A percentile compares a stretch with the other conserved stretches of the same genome.
phyloP scores from a whole-genome alignment of 2,329 filamentous ascomycete species.

The Alternaria gansuensis region DNA sequence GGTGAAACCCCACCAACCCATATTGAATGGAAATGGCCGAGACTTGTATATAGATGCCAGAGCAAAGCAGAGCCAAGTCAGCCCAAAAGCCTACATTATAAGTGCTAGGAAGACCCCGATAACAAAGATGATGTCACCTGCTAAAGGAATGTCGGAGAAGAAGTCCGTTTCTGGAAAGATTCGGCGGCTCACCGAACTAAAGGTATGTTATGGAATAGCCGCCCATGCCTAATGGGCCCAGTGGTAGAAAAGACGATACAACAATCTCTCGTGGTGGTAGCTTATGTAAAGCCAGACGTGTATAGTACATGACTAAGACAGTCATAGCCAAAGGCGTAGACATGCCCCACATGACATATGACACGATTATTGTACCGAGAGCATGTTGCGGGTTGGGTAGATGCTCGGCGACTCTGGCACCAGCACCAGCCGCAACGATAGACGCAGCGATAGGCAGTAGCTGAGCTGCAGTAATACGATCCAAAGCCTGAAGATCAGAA shows the following conservation, averaged over 20 bases:
- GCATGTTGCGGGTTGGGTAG: conserved; percentile 65
- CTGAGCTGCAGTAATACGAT: conserved; percentile 69
- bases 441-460: conserved; percentile 73
- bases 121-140: conserved; percentile 64
- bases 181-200: conserved; percentile 53
- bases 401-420: conserved; percentile 69
- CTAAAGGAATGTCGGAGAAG: conserved; percentile 50
- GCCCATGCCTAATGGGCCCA: conserved; percentile 73
- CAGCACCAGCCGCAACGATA: conserved; percentile 71
- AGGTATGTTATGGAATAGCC: conserved; percentile 67
- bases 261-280: conserved; percentile 73
- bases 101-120: conserved; percentile 63
- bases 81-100: conserved; percentile 66
- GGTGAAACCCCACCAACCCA: conserved; percentile 70
- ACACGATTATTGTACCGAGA: conserved; percentile 69
- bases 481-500: conserved; percentile 40
- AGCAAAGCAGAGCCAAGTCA: conserved; percentile 65
- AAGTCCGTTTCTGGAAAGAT: conserved; percentile 55
- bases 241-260: conserved; percentile 72
- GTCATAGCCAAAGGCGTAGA: conserved; percentile 68
- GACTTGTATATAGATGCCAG: conserved; percentile 58
- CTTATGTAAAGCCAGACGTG: conserved; percentile 71
- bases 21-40: conserved; percentile 65
- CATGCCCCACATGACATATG: conserved; percentile 74
- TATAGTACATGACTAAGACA: conserved; percentile 73